These are phyloP conservation scores for Chaetomium olivaceum DNA, from an alignment of 2,329 filamentous ascomycete species.

Conservation along the genomic window DNA sequence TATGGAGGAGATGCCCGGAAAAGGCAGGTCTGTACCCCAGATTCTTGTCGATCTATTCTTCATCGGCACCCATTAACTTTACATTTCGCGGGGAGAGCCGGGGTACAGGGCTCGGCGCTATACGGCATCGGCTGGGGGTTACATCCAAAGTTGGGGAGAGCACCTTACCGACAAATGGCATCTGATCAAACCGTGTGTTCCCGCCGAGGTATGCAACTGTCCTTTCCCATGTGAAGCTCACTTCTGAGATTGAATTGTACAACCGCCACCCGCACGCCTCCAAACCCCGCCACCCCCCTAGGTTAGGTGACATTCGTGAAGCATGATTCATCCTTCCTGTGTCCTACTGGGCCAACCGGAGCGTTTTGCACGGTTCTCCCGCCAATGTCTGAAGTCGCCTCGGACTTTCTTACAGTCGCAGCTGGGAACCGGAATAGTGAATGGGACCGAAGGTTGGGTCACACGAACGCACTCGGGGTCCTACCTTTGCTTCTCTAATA, in stretches of 20 bases:
- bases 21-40: slow-evolving; percentile 17
- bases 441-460: background rate
- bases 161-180: background rate
- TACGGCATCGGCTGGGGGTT: slow-evolving; percentile 1
- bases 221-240: slow-evolving; percentile 1
- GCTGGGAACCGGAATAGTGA: background rate
- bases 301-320: background rate
- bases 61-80: background rate
- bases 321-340: background rate
- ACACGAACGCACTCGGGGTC: background rate
- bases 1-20: background rate
- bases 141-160: background rate
- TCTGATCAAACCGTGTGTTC: background rate
- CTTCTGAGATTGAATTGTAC: background rate
- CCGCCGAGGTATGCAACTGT: slow-evolving; percentile 9
- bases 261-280: background rate
- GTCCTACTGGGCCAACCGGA: background rate
- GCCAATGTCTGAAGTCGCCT: background rate
- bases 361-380: background rate
- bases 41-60: slow-evolving; percentile 1
- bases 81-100: slow-evolving; percentile 8
- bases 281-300: background rate
- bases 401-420: background rate
- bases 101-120: slow-evolving; percentile 2
- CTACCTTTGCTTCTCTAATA: background rate